These are phyloP conservation scores for Candida silvatica DNA, from an alignment of 805 yeast genomes.

Conservation along the genomic window DNA sequence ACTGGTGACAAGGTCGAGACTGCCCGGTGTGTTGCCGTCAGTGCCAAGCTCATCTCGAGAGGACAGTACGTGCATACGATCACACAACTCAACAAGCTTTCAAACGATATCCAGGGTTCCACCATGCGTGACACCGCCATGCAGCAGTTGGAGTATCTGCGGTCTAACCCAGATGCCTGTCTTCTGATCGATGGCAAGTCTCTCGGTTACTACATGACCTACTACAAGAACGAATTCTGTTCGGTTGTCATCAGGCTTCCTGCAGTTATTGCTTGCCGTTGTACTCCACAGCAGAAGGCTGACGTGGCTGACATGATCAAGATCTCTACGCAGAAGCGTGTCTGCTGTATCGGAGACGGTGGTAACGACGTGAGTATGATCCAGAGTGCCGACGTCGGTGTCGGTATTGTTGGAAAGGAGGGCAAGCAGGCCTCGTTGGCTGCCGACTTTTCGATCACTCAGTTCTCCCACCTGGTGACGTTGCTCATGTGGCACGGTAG, in stretches of 20 bases:
- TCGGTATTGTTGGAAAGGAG: slow-evolving; percentile 98
- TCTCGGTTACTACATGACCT: slow-evolving; percentile 54
- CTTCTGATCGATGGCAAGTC: slow-evolving; percentile 93
- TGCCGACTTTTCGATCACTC: slow-evolving; percentile 92
- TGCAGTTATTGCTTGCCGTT: slow-evolving; percentile 95
- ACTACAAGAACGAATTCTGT: slow-evolving; percentile 66
- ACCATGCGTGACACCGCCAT: slow-evolving; percentile 46
- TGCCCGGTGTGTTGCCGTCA: slow-evolving; percentile 95
- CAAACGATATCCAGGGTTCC: background rate
- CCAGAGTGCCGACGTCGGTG: slow-evolving; percentile 98
- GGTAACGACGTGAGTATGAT: slow-evolving; percentile 99
- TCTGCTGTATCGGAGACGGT: slow-evolving; percentile 98
- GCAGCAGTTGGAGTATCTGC: slow-evolving; percentile 65
- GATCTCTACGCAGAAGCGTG: slow-evolving; percentile 75
- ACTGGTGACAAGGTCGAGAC: slow-evolving; percentile 99
- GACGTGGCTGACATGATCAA: slow-evolving; percentile 83
- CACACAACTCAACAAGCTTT: slow-evolving; percentile 51
- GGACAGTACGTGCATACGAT: slow-evolving; percentile 91
- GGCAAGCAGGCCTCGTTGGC: slow-evolving; percentile 97
- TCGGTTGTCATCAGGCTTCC: slow-evolving; percentile 72
- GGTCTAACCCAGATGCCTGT: slow-evolving; percentile 57
- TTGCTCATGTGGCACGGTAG: slow-evolving; percentile 96
- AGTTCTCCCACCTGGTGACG: slow-evolving; percentile 82
- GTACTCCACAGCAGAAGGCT: slow-evolving; percentile 98
- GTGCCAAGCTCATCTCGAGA: slow-evolving; percentile 84